Evolutionary conservation across 2,329 filamentous ascomycete genomes (phyloP), one percentile per base, ranked within the genome.

Genomic region (Fusarium poae): DNA sequence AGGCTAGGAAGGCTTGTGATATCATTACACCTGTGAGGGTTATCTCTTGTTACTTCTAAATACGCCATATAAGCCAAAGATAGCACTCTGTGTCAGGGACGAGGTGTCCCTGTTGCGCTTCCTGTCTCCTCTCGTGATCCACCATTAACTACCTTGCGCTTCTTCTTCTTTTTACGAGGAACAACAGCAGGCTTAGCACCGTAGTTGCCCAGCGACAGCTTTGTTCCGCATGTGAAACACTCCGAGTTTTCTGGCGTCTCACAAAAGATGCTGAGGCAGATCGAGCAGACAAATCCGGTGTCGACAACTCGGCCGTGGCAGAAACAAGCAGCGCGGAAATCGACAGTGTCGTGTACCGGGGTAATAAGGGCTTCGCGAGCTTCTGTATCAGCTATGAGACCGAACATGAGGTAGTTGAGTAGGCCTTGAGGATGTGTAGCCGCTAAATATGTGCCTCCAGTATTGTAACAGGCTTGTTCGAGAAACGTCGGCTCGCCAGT

Each of bases 281-380:
- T 94, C 65, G 93, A 97, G 83, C 96, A 99, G 37, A 99, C 95
- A 77, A 93, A 99, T 11, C 94, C 96, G 2, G 94, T 89, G 79
- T 97, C 93, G 43, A 99, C 91, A 21, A 98, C 93, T 35, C 88
- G 89, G 51, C 95, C 87, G 80, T 99, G 96, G 78, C 96, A 99
- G 82, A 99, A 99, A 78, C 96, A 99, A 5, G 96, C 96, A n/a
- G 97, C 95, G 43, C 96, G 89, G 78, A 99, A 99, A 80, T 99
- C 97, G 43, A 99, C 94, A 44, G 91, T 90, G 57, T 94, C 92
- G 37, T 93, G 90, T 10, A 92, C 93, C 0, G 96, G 94, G 6
- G 91, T 83, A 42, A 97, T 86, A 42, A 99, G 82, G 60, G 90
- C 86, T 45, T 85, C 77, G 43, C 85, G 82, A 39, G 84, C 83